Conservation (phyloP, 768 basidiomycete species). For the Exidia glandulosa region DNA sequence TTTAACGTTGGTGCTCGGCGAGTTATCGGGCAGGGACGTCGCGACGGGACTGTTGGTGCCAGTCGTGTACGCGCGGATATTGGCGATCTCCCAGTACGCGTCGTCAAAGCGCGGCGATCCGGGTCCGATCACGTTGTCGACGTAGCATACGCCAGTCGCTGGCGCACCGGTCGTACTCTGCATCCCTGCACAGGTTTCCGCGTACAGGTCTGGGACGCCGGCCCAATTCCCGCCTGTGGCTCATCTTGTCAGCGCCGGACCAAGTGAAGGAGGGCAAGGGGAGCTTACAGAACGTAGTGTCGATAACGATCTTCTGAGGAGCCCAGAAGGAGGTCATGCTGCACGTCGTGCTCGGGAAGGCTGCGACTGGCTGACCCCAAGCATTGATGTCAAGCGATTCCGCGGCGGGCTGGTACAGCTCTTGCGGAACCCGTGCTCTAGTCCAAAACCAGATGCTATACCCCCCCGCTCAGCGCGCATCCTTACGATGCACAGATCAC, state of each 20-base stretch:
- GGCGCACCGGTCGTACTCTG: slow-evolving; percentile 2
- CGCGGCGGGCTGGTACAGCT: not conserved
- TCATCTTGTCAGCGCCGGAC: not conserved
- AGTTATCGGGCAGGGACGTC: not conserved
- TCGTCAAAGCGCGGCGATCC: slow-evolving; percentile 44
- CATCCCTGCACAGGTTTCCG: slow-evolving; percentile 24
- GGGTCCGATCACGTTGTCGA: slow-evolving; percentile 41
- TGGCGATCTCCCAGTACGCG: slow-evolving; percentile 59
- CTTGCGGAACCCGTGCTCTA: slow-evolving; percentile 1
- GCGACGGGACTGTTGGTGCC: not conserved
- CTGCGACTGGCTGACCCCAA: slow-evolving; percentile 37
- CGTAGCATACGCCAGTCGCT: slow-evolving; percentile 27
- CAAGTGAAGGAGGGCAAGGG: not conserved
- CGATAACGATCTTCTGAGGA: slow-evolving; percentile 39
- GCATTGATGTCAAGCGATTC: slow-evolving; percentile 22
- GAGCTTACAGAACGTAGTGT: slow-evolving; percentile 44
- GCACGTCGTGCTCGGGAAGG: slow-evolving; percentile 30
- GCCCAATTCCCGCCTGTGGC: slow-evolving; percentile 28
- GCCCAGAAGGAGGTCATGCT: slow-evolving; percentile 35
- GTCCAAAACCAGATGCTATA: slow-evolving; percentile 26
- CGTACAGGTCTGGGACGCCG: slow-evolving; percentile 33
- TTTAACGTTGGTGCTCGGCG: no score
- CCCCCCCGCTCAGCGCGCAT: not conserved
- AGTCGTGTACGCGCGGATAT: slow-evolving; percentile 49
- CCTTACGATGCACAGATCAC: slow-evolving; percentile 11